Base-by-base conservation (phyloP, 768 basidiomycete genomes). In the Cystobasidium tubakii region DNA sequence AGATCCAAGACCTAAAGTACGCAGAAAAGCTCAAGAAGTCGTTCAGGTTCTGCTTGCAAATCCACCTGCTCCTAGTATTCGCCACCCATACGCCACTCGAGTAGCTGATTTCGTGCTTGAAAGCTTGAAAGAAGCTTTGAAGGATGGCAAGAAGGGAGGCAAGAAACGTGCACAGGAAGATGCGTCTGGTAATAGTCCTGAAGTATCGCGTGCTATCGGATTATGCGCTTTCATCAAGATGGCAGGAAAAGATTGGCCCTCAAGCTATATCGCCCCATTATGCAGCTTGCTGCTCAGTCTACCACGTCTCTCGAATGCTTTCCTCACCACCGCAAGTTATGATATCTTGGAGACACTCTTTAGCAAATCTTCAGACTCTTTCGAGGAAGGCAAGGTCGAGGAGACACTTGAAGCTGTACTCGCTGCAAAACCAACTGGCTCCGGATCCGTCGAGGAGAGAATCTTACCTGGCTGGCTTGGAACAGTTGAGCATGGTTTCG, bases 1-100 rank as follows among this genome's bases (percentile, higher is more conserved):
- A 54, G 96, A 99, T 82, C 85, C 88, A 2, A 84, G 96, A 64
- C 96, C 96, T 23, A 97, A 98, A 83, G 92, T 99, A 66, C 87
- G 96, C 71, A 93, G 86, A 81, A 87, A 89, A 79, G 93, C 94
- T 27, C 88, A 89, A 57, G 94, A 97, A 79, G 86, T 90, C 23
- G 85, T 99, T 36, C 86, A 85, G 77, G 89, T 90, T 77, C 84
- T 92, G 1, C 83, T 99, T 42, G 84, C 85, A 19, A 84, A 84
- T 29, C 92, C 93, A 10, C 90, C 91, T 1, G 84, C 87, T 2
- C 95, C 95, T 0, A 84, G 89, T 43, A 78, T 86, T 4, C 81
- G 85, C 27, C 96, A 99, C 82, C 94, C 96, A 0, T 99, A 96
- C 80, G 85, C 91, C 0, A 86, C 88, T 44, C 84, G 87, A 76